These are phyloP conservation scores for Ustilaginoidea virens DNA, from an alignment of 2,329 filamentous ascomycete genomes.

Conservation along the genomic window DNA sequence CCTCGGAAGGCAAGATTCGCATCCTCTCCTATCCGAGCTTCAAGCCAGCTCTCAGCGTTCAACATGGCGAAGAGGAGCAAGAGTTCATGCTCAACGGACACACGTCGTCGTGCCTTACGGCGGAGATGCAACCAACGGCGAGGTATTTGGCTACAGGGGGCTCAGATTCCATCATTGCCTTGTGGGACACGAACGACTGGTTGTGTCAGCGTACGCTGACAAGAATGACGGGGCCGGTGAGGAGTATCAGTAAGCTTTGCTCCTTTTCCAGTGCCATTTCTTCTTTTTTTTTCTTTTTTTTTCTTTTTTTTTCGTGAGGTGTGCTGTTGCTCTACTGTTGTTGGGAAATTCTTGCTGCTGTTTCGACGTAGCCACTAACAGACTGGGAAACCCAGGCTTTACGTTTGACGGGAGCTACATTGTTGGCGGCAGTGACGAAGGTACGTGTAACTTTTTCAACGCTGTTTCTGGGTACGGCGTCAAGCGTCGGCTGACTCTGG, in stretches of 20 bases:
- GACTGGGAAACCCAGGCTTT: constrained; percentile 35
- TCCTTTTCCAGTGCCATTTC: neutral
- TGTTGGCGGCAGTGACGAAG: constrained; percentile 60
- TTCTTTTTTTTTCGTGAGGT: neutral
- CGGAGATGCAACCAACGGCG: constrained; percentile 55
- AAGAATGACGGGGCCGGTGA: constrained; percentile 52
- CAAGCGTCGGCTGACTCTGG: neutral
- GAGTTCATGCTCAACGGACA: constrained; percentile 56
- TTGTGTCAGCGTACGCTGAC: constrained; percentile 58
- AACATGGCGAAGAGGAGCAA: constrained; percentile 24
- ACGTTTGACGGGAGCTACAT: constrained; percentile 66
- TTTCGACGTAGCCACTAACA: too few relatives aligned
- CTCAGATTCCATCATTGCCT: constrained; percentile 56
- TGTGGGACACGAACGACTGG: constrained; percentile 70
- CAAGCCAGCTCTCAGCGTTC: constrained; percentile 35
- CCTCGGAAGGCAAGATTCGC: constrained; percentile 53
- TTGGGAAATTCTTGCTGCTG: neutral
- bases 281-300: neutral
- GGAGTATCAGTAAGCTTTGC: constrained; percentile 45
- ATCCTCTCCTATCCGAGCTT: constrained; percentile 54
- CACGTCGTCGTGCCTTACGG: constrained; percentile 54
- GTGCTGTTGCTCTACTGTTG: too few relatives aligned
- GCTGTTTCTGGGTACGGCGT: too few relatives aligned
- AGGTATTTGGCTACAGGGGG: constrained; percentile 61
- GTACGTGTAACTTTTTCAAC: too few relatives aligned